Evolutionary conservation across 257 asterid genomes (phyloP).

Genomic region (Euphrasia confusa): DNA sequence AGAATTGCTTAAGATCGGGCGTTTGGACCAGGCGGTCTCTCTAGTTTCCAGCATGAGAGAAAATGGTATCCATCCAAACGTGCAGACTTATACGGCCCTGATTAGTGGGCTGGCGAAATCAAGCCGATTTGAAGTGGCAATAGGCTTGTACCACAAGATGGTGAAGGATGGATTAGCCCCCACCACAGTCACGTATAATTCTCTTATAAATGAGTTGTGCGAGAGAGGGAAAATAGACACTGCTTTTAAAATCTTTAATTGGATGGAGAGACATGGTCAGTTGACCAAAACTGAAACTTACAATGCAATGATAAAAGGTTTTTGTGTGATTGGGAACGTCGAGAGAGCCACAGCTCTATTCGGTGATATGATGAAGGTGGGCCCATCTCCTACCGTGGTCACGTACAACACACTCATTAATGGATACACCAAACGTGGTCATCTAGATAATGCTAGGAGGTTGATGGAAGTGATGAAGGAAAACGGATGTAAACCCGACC

Average conservation of each 20-base stretch:
- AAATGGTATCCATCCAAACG: conserved; percentile 56
- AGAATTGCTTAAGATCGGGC: conserved; percentile 53
- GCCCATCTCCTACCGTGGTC: conserved; percentile 59
- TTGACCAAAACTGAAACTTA: conserved; percentile 52
- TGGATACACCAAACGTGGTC: conserved; percentile 48
- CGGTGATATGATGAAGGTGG: conserved; percentile 65
- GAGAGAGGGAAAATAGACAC: conserved; percentile 41
- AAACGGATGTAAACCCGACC: conserved; percentile 71
- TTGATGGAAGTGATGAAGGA: conserved; percentile 79
- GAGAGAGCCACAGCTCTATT: conserved; percentile 69
- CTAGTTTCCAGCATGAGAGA: conserved; percentile 64
- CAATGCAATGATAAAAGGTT: conserved; percentile 69
- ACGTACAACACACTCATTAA: conserved; percentile 74
- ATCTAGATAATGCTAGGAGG: conserved; percentile 66
- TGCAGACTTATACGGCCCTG: conserved; percentile 77
- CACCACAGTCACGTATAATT: conserved; percentile 62
- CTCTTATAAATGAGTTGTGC: conserved; percentile 56
- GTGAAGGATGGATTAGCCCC: conserved; percentile 64
- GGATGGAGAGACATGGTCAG: conserved; percentile 57
- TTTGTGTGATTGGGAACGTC: conserved; percentile 50
- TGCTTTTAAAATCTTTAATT: conserved; percentile 50
- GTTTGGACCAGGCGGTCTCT: conserved; percentile 59
- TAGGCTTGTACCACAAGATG: conserved; percentile 88
- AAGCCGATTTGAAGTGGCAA: conserved; percentile 55
- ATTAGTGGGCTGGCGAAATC: conserved; percentile 68